Percentiles rank a stretch among this genome's conserved stretches.
phyloP scores from a whole-genome alignment of 306 rosid genomes.

The Nissolia schottii region DNA sequence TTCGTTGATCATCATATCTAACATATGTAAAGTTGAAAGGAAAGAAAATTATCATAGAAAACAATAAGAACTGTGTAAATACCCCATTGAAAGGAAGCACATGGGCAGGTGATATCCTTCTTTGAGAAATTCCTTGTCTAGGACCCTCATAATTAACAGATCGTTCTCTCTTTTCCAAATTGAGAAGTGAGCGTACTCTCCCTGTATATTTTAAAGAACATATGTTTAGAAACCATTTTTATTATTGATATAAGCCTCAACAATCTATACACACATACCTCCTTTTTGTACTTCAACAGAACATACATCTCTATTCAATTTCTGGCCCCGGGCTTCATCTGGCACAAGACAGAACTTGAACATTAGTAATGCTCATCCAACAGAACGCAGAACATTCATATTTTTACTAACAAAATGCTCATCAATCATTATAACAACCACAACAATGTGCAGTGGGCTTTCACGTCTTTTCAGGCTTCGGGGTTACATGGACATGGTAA shows the following conservation, averaged over 20 bases:
- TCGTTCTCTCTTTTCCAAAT: constrained; percentile 84
- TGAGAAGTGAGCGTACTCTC: constrained; percentile 62
- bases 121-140: constrained; percentile 48
- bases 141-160: constrained; percentile 59
- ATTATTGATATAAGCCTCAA: constrained; percentile 19
- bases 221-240: constrained; percentile 12
- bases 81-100: constrained; percentile 55
- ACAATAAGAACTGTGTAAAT: constrained; percentile 26
- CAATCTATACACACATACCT: constrained; percentile 43
- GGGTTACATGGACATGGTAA: background rate
- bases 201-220: constrained; percentile 46
- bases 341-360: constrained; percentile 21
- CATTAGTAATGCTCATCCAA: constrained; percentile 11
- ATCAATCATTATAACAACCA: constrained; percentile 24
- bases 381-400: background rate
- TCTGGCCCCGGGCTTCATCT: constrained; percentile 72
- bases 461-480: background rate
- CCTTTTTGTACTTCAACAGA: constrained; percentile 64
- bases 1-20: background rate
- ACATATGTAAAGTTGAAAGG: constrained; percentile 10
- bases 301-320: constrained; percentile 54
- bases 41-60: constrained; percentile 6
- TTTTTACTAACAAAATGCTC: background rate
- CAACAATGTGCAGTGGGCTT: constrained; percentile 6
- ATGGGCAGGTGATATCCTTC: constrained; percentile 47